phyloP scores from a whole-genome alignment of 257 asterid species.

The Asclepias syriaca region DNA sequence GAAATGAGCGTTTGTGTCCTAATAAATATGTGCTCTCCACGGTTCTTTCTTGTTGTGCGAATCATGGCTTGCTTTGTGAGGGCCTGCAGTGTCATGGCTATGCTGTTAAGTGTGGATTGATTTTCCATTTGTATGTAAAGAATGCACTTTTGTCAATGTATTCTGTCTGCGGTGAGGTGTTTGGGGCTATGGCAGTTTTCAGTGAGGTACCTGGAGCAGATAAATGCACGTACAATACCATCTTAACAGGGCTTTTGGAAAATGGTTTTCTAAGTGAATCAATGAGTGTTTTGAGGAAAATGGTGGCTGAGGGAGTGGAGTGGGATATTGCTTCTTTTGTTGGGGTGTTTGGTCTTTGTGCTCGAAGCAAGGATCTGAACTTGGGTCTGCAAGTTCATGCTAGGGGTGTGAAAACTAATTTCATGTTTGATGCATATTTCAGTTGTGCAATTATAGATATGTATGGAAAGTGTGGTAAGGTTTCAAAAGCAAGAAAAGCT shows the following conservation, averaged over 20 bases:
- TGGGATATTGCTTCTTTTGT: constrained; percentile 67
- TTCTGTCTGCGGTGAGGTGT: constrained; percentile 35
- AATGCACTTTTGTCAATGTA: constrained; percentile 66
- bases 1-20: constrained; percentile 22
- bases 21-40: constrained; percentile 61
- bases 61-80: constrained; percentile 41
- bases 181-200: constrained; percentile 46
- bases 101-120: constrained; percentile 63
- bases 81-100: constrained; percentile 76
- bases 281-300: constrained; percentile 35
- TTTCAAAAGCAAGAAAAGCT: constrained; percentile 33
- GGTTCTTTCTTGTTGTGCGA: constrained; percentile 67
- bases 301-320: constrained; percentile 31
- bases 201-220: constrained; percentile 46
- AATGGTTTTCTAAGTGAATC: constrained; percentile 41
- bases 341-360: constrained; percentile 54
- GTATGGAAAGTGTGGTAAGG: constrained; percentile 79
- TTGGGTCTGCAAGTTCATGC: constrained; percentile 64
- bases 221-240: constrained; percentile 52
- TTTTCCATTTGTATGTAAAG: constrained; percentile 58
- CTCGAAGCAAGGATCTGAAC: constrained; percentile 41
- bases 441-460: constrained; percentile 62
- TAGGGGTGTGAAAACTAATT: constrained; percentile 41
- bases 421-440: constrained; percentile 44
- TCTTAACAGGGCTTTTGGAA: constrained; percentile 52